Percentiles rank a stretch among this genome's conserved stretches.
These are phyloP conservation scores for Yarrowia porcina DNA, from an alignment of 805 yeast species.

Conservation along the genomic window DNA sequence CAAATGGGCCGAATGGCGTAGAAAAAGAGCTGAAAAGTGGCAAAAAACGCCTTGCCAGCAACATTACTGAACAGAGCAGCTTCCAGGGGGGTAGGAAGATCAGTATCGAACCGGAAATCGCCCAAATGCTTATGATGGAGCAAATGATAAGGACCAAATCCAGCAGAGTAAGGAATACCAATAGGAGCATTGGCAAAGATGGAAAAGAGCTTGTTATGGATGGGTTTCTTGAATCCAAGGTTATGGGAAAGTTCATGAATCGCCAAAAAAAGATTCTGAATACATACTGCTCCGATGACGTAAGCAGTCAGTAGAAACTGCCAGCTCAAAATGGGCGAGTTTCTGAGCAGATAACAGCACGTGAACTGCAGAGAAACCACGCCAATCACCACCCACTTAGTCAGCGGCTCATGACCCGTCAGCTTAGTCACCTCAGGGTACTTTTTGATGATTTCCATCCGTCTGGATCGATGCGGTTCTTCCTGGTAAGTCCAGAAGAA, in stretches of 20 bases:
- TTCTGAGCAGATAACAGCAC: conserved; percentile 58
- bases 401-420: conserved; percentile 81
- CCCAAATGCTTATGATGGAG: conserved; percentile 89
- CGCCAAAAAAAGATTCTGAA: conserved; percentile 79
- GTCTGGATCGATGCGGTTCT: conserved; percentile 76
- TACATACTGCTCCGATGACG: conserved; percentile 78
- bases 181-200: conserved; percentile 79
- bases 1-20: conserved; percentile 90
- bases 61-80: conserved; percentile 70
- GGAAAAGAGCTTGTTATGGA: conserved; percentile 72
- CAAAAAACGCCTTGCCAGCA: conserved; percentile 85
- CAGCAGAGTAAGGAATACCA: conserved; percentile 86
- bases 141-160: conserved; percentile 86
- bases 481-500: conserved; percentile 80
- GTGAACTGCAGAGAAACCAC: conserved; percentile 69
- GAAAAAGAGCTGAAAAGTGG: conserved; percentile 82
- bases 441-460: conserved; percentile 67
- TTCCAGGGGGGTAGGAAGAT: conserved; percentile 77
- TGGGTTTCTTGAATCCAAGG: conserved; percentile 72
- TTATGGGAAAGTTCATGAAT: conserved; percentile 88
- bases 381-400: conserved; percentile 66
- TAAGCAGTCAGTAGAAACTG: conserved; percentile 65
- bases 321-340: conserved; percentile 51
- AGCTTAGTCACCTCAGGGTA: conserved; percentile 78
- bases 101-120: conserved; percentile 79